Conservation (phyloP, 768 basidiomycete species). For the Auriscalpium orientale region DNA sequence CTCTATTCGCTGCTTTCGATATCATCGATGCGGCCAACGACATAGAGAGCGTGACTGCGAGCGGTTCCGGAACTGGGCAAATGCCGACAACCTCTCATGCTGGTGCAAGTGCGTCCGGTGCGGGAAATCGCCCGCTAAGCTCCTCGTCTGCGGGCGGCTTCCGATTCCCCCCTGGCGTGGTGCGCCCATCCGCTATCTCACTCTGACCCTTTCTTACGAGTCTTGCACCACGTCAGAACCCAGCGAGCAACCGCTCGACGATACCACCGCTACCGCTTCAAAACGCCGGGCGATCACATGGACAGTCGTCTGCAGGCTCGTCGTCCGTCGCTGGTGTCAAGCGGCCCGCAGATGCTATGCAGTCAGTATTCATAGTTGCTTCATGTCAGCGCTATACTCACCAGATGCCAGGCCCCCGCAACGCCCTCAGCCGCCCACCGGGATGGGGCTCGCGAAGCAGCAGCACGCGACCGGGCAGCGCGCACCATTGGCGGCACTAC, state of each 20-base stretch:
- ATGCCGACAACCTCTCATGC: neutral
- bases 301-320: conserved; percentile 1
- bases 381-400: neutral
- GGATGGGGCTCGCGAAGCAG: conserved; percentile 5
- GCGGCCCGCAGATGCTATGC: conserved; percentile 8
- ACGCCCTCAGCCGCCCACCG: neutral
- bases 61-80: neutral
- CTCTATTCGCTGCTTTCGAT: conserved; percentile 49
- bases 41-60: neutral
- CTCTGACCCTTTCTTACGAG: neutral
- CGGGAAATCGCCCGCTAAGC: neutral
- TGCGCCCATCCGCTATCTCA: neutral
- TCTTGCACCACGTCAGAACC: neutral
- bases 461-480: conserved; percentile 1
- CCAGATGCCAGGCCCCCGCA: neutral
- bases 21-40: conserved; percentile 31
- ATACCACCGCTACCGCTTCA: neutral
- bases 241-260: neutral
- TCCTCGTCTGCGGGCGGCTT: neutral
- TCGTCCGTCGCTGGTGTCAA: conserved; percentile 3
- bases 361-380: neutral
- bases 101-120: neutral
- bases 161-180: neutral
- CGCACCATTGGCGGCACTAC: conserved; percentile 5
- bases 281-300: neutral